Conservation (phyloP, 495 filamentous ascomycete species). For the Articulospora tetracladia region DNA sequence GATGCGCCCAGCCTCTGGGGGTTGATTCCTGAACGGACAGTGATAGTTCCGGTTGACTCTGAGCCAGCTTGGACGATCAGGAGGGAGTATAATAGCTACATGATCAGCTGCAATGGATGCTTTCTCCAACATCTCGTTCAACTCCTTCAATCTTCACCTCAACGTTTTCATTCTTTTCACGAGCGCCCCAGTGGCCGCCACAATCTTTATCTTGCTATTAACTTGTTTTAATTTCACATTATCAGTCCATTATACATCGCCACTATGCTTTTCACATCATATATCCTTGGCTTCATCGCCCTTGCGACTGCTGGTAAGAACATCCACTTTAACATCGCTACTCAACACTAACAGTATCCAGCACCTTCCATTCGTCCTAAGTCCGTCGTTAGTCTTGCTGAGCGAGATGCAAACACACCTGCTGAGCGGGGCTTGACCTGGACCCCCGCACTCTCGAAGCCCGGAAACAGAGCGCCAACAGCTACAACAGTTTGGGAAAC, state of each 20-base stretch:
- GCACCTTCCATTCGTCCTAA: slow-evolving; percentile 16
- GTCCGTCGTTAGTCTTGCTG: slow-evolving; percentile 6
- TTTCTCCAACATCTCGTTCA: slow-evolving; percentile 18
- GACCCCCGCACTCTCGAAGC: slow-evolving; percentile 11
- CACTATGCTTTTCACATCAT: slow-evolving; percentile 23
- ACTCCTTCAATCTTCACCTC: slow-evolving; percentile 2
- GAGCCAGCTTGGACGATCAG: neutral
- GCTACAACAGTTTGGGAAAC: slow-evolving; percentile 7
- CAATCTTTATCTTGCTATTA: slow-evolving; percentile 17
- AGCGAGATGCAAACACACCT: slow-evolving; percentile 5
- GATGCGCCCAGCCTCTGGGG: slow-evolving; percentile 9
- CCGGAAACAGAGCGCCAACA: slow-evolving; percentile 1
- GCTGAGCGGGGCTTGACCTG: slow-evolving; percentile 18
- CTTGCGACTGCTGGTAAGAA: slow-evolving; percentile 18
- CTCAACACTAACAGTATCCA: slow-evolving; percentile 3
- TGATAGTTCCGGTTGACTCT: slow-evolving; percentile 22
- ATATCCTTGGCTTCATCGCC: slow-evolving; percentile 19
- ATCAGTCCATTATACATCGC: slow-evolving; percentile 2
- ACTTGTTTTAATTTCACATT: slow-evolving; percentile 15
- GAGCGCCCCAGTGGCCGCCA: slow-evolving; percentile 30
- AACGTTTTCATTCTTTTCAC: slow-evolving; percentile 22
- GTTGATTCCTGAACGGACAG: slow-evolving; percentile 13
- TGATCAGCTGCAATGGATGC: slow-evolving; percentile 1
- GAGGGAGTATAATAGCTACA: slow-evolving; percentile 18
- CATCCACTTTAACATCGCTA: neutral